A percentile compares a stretch with the other conserved stretches of the same genome.
These are phyloP conservation scores for Cryptococcus neoformans DNA, from an alignment of 1,284 basidiomycete species.

Conservation along the genomic window DNA sequence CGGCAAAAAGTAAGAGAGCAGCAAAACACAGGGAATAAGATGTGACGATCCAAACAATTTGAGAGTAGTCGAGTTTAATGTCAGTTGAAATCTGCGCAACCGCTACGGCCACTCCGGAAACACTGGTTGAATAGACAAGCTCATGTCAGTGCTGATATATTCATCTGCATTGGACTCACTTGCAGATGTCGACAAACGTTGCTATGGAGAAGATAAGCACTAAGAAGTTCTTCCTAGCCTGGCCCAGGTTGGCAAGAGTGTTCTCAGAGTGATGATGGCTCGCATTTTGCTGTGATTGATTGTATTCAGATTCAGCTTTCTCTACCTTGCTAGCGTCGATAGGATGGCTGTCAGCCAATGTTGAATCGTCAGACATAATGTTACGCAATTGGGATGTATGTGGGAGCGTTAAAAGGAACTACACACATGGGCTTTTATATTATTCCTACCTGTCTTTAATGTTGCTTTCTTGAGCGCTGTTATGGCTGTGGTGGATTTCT, in stretches of 20 bases:
- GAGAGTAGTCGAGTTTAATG: slow-evolving; percentile 24
- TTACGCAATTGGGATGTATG: no score
- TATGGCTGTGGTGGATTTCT: no score
- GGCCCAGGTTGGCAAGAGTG: slow-evolving; percentile 8
- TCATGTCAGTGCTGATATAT: not conserved
- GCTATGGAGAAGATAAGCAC: slow-evolving; percentile 19
- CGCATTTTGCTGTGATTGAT: no score
- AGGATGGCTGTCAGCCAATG: no score
- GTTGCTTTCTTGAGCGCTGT: no score
- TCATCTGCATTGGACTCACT: slow-evolving; percentile 8
- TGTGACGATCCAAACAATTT: slow-evolving; percentile 34
- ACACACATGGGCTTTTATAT: no score
- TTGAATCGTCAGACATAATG: no score
- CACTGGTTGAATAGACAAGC: slow-evolving; percentile 1
- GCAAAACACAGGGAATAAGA: slow-evolving; percentile 35
- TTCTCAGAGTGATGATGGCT: not conserved
- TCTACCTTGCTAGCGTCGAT: no score
- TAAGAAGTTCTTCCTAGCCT: slow-evolving; percentile 13
- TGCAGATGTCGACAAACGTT: slow-evolving; percentile 32
- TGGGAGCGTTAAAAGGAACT: no score
- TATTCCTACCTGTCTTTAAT: no score
- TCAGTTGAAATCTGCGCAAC: slow-evolving; percentile 33
- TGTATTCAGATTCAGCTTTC: no score
- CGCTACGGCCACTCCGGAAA: slow-evolving; percentile 31
- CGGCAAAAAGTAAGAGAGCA: slow-evolving; percentile 41